These are phyloP conservation scores for Euryodendron excelsum DNA, from an alignment of 148 eudicot genomes.

Conservation along the genomic window DNA sequence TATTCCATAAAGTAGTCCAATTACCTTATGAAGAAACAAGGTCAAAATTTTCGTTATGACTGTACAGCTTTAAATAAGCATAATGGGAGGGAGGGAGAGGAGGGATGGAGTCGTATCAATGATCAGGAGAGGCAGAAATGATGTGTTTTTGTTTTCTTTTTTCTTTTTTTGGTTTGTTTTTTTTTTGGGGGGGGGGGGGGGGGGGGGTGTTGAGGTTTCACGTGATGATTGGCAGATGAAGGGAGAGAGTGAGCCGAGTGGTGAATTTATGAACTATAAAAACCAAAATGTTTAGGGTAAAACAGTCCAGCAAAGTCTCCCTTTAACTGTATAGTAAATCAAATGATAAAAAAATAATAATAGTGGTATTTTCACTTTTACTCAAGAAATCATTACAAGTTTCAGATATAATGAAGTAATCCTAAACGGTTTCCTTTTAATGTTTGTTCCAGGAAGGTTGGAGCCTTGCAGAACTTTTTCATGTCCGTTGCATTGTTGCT, in stretches of 20 bases:
- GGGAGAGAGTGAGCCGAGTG: no score
- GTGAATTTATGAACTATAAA: not conserved
- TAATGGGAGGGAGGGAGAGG: not conserved
- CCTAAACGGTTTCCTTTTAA: conserved; percentile 3
- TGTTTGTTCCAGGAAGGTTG: conserved; percentile 78
- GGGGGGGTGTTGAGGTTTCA: no score
- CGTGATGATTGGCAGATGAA: no score
- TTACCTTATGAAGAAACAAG: not conserved
- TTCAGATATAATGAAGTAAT: not conserved
- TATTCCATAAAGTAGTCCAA: not conserved
- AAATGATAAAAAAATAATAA: not conserved
- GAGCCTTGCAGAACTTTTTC: conserved; percentile 88
- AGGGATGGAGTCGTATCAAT: not conserved
- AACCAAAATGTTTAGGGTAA: not conserved
- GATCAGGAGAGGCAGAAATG: conserved; percentile 4
- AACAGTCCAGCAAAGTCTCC: not conserved
- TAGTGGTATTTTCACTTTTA: not conserved
- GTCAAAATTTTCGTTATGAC: not conserved
- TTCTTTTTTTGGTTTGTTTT: not conserved
- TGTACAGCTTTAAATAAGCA: not conserved
- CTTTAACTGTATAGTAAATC: not conserved
- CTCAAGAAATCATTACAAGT: not conserved
- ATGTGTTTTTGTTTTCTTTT: not conserved
- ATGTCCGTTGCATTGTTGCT: conserved; percentile 70
- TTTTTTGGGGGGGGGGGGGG: not conserved